Base-by-base conservation (phyloP, 257 asterid species). In the Nemophila menziesii region DNA sequence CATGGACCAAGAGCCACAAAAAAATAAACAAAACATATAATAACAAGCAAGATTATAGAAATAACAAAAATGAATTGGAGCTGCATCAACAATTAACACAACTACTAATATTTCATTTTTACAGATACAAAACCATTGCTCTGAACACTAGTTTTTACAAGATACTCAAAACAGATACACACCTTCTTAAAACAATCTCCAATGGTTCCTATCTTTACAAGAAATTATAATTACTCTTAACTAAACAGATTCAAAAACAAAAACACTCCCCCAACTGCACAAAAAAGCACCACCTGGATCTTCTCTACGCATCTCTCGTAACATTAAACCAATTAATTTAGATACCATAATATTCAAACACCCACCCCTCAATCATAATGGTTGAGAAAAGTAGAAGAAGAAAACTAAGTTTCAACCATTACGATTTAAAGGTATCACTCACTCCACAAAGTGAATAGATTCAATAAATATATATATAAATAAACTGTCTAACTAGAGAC, bases 401-500 rank as follows among this genome's bases (percentile, higher is more conserved):
- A n/a, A n/a, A n/a, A 41, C 46, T 9, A 2, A 7, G 36, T 19
- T 22, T 9, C 46, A 19, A 41, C 46, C 46, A 41, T 40, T 41
- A 19, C 8, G 24, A 19, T 2, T 41, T 41, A 12, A n/a, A 10
- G 8, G 20, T 41, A 12, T 18, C 26, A 17, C 20, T 8, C n/a
- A 41, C 46, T 41, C 46, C 46, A 12, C 13, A 41, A 14, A 41
- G 26, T 10, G 46, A 20, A 40, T 13, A 40, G 0, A 16, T 10
- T 15, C 11, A 3, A 16, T 16, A 19, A 17, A 13, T 24, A 8
- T 22, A 10, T 19, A 12, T 18, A 19, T 17, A 19, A 11, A 1
- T 15, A 8, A 8, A 39, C 23, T 5, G 16, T 2, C 18, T 63
- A 72, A 57, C 65, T 8, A 16, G 70, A 80, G 51, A 67, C 22